phyloP scores from a whole-genome alignment of 2,329 filamentous ascomycete species.

The Colletotrichum paranaense region DNA sequence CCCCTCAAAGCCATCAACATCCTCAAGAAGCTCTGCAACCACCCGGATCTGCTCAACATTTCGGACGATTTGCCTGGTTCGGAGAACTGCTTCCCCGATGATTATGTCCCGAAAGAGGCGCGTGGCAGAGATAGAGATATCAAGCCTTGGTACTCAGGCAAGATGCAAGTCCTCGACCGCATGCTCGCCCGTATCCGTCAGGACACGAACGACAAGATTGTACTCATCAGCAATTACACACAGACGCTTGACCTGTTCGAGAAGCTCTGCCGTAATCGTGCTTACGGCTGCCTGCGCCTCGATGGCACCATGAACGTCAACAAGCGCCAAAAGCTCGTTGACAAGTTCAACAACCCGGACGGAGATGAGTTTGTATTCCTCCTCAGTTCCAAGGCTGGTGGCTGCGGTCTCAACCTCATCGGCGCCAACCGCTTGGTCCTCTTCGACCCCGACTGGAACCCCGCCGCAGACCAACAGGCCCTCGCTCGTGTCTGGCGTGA shows the following conservation, averaged over 20 bases:
- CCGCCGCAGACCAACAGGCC: slow-evolving; percentile 96
- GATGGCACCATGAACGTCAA: slow-evolving; percentile 98
- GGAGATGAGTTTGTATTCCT: slow-evolving; percentile 93
- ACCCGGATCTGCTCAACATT: slow-evolving; percentile 91
- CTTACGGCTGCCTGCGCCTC: slow-evolving; percentile 87
- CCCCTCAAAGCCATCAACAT: slow-evolving; percentile 96
- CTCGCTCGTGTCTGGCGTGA: slow-evolving; percentile 98
- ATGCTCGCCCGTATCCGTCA: slow-evolving; percentile 96
- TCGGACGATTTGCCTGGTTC: slow-evolving; percentile 87
- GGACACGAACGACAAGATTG: slow-evolving; percentile 99
- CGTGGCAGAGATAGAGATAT: slow-evolving; percentile 91
- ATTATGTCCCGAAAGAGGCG: slow-evolving; percentile 88
- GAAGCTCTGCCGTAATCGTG: slow-evolving; percentile 84
- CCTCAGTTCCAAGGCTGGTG: slow-evolving; percentile 96
- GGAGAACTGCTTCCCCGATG: slow-evolving; percentile 83
- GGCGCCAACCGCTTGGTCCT: slow-evolving; percentile 94
- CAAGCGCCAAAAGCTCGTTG: slow-evolving; percentile 96
- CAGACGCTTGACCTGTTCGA: slow-evolving; percentile 96
- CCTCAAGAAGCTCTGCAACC: slow-evolving; percentile 98
- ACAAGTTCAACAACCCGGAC: slow-evolving; percentile 95
- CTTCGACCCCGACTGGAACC: slow-evolving; percentile 98
- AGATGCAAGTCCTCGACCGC: slow-evolving; percentile 97
- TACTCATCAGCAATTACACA: slow-evolving; percentile 98
- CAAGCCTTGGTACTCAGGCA: slow-evolving; percentile 96
- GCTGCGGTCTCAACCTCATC: slow-evolving; percentile 95